Evolutionary conservation across 352 stramenopile species (phyloP).

Genomic region (Globisporangium orthogonon): DNA sequence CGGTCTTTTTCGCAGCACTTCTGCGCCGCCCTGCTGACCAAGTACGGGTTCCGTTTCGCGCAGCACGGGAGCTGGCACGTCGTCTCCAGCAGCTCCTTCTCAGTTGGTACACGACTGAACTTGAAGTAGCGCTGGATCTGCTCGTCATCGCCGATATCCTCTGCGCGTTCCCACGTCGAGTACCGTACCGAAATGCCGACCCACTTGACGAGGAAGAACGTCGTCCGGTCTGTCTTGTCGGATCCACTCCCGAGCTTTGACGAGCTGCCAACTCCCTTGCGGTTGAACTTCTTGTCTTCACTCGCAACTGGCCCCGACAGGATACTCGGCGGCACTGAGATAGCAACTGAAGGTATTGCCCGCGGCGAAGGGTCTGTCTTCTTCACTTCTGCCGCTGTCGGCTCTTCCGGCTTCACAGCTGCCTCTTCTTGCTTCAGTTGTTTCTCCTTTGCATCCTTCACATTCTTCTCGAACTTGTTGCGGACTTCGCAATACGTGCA

Average conservation of each 20-base stretch:
- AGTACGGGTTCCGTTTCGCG: constrained; percentile 64
- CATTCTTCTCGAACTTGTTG: constrained; percentile 36
- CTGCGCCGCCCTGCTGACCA: constrained; percentile 34
- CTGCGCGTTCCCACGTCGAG: constrained; percentile 82
- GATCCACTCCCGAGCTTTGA: constrained; percentile 10
- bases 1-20: constrained; percentile 74
- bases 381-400: constrained; percentile 3
- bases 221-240: constrained; percentile 27
- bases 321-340: constrained; percentile 36
- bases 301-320: constrained; percentile 28
- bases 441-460: constrained; percentile 14
- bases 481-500: constrained; percentile 64
- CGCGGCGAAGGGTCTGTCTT: not conserved
- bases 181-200: constrained; percentile 78
- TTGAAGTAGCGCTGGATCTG: constrained; percentile 89
- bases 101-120: constrained; percentile 73
- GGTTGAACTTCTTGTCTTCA: constrained; percentile 75
- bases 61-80: constrained; percentile 86
- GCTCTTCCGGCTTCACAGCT: constrained; percentile 7
- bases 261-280: constrained; percentile 21
- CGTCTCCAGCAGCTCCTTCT: constrained; percentile 76
- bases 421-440: not conserved
- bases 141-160: constrained; percentile 87
- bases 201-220: constrained; percentile 88
- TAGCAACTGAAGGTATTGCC: constrained; percentile 3